Conservation (phyloP, 169 alveolate species). For the Cyclospora cayetanensis region DNA sequence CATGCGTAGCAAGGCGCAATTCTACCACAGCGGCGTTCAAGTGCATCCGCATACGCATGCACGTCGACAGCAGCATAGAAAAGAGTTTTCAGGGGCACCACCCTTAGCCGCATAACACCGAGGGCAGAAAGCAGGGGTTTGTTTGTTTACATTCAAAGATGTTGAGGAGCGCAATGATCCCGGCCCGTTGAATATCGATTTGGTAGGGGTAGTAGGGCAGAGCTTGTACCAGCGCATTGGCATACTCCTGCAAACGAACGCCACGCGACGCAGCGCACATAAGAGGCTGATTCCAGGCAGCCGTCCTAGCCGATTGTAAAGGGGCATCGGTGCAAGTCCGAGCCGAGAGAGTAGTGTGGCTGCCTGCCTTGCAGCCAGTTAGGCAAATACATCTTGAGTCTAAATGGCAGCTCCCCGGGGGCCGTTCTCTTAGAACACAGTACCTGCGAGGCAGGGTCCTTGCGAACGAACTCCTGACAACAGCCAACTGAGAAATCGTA, state of each 20-base stretch:
- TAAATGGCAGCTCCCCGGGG: not conserved
- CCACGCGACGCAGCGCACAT: not conserved
- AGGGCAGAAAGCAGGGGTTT: no score
- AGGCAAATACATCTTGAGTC: not conserved
- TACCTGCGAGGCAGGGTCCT: slow-evolving; percentile 70
- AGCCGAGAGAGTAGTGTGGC: not conserved
- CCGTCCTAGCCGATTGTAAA: not conserved
- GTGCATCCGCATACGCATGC: no score
- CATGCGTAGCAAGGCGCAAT: no score
- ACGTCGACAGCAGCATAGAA: no score
- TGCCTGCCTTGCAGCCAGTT: not conserved
- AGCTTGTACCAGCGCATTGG: slow-evolving; percentile 71
- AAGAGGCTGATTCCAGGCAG: not conserved
- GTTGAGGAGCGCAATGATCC: slow-evolving; percentile 72
- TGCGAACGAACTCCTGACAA: slow-evolving; percentile 70
- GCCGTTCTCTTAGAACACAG: not conserved
- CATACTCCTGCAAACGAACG: slow-evolving; percentile 65
- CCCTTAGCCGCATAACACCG: no score
- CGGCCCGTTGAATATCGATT: slow-evolving; percentile 74
- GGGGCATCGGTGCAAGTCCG: not conserved
- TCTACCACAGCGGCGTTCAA: no score
- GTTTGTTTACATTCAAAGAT: slow-evolving; percentile 63
- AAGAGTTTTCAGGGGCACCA: no score
- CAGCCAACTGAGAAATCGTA: slow-evolving; percentile 74
- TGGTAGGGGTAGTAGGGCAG: slow-evolving; percentile 74